Conservation (phyloP, 106 monocot genomes). For the Allium fistulosum region DNA sequence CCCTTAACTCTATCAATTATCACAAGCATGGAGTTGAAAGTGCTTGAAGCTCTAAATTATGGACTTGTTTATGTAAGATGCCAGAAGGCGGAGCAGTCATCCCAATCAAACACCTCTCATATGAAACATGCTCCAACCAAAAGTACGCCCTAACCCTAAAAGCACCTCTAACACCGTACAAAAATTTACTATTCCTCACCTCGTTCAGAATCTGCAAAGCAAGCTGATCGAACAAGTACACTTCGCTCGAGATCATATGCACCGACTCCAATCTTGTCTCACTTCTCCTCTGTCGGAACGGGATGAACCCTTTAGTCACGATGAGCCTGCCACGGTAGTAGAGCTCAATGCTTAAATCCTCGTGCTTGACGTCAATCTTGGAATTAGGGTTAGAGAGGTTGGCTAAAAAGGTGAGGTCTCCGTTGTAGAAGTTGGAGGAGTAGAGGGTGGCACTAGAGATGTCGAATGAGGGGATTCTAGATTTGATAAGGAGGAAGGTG, state of each 20-base stretch:
- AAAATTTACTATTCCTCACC: constrained; percentile 40
- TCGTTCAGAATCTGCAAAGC: constrained; percentile 36
- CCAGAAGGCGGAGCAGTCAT: constrained; percentile 68
- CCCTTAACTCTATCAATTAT: too few relatives aligned
- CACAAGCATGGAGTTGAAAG: too few relatives aligned
- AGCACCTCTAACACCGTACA: constrained; percentile 45
- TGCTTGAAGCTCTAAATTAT: too few relatives aligned
- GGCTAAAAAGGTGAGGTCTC: constrained; percentile 68
- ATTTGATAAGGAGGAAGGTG: constrained; percentile 79
- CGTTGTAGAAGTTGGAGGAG: constrained; percentile 51
- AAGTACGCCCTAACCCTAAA: constrained; percentile 61
- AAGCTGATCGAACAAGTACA: constrained; percentile 38
- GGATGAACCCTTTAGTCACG: constrained; percentile 37
- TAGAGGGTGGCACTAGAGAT: constrained; percentile 55
- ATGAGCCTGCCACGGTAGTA: constrained; percentile 56
- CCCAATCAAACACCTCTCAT: constrained; percentile 53
- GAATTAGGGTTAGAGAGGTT: constrained; percentile 92
- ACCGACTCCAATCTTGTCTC: constrained; percentile 43
- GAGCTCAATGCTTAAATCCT: constrained; percentile 55
- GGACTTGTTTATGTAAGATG: constrained; percentile 17
- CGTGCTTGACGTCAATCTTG: constrained; percentile 45
- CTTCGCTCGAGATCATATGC: constrained; percentile 84
- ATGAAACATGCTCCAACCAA: constrained; percentile 42
- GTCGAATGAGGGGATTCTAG: constrained; percentile 51
- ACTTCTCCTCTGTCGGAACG: constrained; percentile 47